Evolutionary conservation across 108 stramenopile species (phyloP).

Genomic region (Skeletonema marinoi): DNA sequence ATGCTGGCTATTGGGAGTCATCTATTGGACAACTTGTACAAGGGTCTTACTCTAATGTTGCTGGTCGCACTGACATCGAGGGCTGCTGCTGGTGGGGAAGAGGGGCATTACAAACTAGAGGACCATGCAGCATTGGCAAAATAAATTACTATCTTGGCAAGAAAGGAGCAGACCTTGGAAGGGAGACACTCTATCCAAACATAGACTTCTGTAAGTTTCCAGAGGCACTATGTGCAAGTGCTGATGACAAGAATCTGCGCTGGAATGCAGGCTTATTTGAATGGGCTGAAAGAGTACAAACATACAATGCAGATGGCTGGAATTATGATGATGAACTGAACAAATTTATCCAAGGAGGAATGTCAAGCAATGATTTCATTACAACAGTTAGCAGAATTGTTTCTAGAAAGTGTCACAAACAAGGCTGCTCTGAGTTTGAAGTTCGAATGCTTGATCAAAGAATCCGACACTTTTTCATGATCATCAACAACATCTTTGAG

Average conservation of each 20-base stretch:
- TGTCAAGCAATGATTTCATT: constrained; percentile 39
- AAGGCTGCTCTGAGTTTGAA: constrained; percentile 27
- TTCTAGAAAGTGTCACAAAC: constrained; percentile 21
- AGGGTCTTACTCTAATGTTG: constrained; percentile 17
- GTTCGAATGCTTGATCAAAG: constrained; percentile 17
- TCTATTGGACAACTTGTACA: not conserved
- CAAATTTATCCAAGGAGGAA: constrained; percentile 26
- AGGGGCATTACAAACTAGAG: constrained; percentile 8
- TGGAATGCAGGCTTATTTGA: constrained; percentile 35
- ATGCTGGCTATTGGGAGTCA: constrained; percentile 52
- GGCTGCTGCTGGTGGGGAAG: constrained; percentile 30
- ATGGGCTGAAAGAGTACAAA: constrained; percentile 49
- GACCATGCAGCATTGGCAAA: constrained; percentile 16
- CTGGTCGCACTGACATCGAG: constrained; percentile 38
- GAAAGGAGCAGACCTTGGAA: constrained; percentile 2
- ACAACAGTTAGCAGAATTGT: constrained; percentile 23
- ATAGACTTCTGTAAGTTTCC: constrained; percentile 30
- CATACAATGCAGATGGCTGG: constrained; percentile 31
- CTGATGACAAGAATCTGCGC: constrained; percentile 15
- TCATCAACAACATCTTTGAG: constrained; percentile 35
- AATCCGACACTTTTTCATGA: constrained; percentile 31
- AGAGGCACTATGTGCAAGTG: constrained; percentile 17
- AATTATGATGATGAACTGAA: constrained; percentile 26
- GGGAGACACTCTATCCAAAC: constrained; percentile 1
- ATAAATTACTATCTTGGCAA: constrained; percentile 25